Conservation (phyloP, 768 basidiomycete genomes). For the Sarcomyxa edulis region DNA sequence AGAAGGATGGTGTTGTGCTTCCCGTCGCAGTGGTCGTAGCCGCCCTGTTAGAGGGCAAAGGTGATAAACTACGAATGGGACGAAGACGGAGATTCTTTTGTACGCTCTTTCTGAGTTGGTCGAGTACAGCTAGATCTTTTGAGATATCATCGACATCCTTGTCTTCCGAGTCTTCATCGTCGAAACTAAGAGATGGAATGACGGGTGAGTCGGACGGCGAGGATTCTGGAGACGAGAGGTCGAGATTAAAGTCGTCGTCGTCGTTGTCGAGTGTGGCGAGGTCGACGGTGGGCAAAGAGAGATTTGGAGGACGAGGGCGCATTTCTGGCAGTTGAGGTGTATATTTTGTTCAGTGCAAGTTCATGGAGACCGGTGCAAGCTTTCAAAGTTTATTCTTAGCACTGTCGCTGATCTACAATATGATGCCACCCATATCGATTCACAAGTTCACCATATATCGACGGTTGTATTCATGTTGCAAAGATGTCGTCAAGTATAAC, state of each 20-base stretch:
- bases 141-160: conserved; percentile 56
- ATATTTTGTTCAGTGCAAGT: too few relatives aligned
- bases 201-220: neutral
- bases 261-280: conserved; percentile 2
- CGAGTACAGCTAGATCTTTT: conserved; percentile 62
- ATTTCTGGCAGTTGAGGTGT: too few relatives aligned
- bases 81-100: conserved; percentile 74
- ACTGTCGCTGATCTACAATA: too few relatives aligned
- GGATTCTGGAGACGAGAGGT: conserved; percentile 3
- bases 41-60: conserved; percentile 43
- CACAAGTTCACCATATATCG: too few relatives aligned
- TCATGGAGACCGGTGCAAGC: too few relatives aligned
- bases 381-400: too few relatives aligned
- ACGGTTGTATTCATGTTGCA: too few relatives aligned
- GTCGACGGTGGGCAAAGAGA: conserved; percentile 1
- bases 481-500: neutral
- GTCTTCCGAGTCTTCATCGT: conserved; percentile 20
- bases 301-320: conserved; percentile 8
- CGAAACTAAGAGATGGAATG: neutral
- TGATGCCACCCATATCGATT: too few relatives aligned
- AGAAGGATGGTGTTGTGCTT: conserved; percentile 6
- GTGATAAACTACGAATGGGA: conserved; percentile 69
- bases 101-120: conserved; percentile 64
- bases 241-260: conserved; percentile 1
- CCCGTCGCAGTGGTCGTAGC: conserved; percentile 22